Percentiles rank a stretch among this genome's conserved stretches.
Evolutionary conservation across 2,329 filamentous ascomycete species (phyloP).

Genomic region (Phaeosphaeriaceae sp.): DNA sequence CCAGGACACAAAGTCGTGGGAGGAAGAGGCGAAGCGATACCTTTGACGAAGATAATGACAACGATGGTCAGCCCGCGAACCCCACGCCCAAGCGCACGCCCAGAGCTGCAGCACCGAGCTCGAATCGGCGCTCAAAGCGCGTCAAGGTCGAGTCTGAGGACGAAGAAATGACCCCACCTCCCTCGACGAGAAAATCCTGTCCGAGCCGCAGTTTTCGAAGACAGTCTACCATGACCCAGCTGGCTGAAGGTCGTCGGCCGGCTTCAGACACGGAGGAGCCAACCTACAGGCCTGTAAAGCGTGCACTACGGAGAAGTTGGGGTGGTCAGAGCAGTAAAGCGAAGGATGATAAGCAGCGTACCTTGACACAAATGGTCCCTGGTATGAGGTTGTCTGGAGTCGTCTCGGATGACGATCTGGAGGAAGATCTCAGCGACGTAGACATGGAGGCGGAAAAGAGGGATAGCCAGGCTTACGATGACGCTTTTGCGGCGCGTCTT

Average conservation of each 20-base stretch:
- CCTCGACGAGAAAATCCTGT: constrained; percentile 6
- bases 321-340: constrained; percentile 18
- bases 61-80: constrained; percentile 10
- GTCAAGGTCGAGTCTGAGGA: constrained; percentile 9
- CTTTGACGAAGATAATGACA: constrained; percentile 9
- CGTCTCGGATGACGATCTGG: constrained; percentile 28
- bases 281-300: constrained; percentile 32
- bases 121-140: constrained; percentile 7
- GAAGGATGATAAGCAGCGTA: constrained; percentile 35
- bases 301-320: constrained; percentile 28
- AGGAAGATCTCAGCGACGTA: constrained; percentile 22
- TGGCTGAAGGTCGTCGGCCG: constrained; percentile 35
- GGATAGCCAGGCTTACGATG: constrained; percentile 17
- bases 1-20: constrained; percentile 7
- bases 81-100: constrained; percentile 30
- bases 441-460: constrained; percentile 22
- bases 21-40: constrained; percentile 27
- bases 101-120: constrained; percentile 9
- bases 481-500: constrained; percentile 24
- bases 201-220: constrained; percentile 22
- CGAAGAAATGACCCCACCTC: constrained; percentile 4
- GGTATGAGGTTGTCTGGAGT: constrained; percentile 25
- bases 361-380: constrained; percentile 47
- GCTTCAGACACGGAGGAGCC: constrained; percentile 27
- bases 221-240: constrained; percentile 48